Base-by-base conservation (phyloP, 805 yeast genomes). In the Metschnikowia continentalis region DNA sequence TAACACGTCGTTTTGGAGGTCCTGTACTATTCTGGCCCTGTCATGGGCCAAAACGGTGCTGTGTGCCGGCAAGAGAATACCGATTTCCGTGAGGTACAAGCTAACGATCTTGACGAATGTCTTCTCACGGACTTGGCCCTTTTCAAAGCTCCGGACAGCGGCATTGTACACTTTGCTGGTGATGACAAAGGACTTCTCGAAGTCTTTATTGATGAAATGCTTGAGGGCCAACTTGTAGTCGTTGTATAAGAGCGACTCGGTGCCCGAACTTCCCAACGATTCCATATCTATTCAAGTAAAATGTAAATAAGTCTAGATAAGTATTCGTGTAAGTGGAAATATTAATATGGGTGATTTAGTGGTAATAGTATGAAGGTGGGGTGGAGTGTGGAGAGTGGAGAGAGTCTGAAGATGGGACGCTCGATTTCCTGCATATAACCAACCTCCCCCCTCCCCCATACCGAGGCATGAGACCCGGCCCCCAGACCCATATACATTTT, bases 161-260 rank as follows among this genome's bases (percentile, higher is more conserved):
- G 51, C 53, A 19, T 51, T 52, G 49, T 67, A 68, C 32, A 68
- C 54, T 40, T 58, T 53, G 42, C 54, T 54, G 20, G 63, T 54
- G 10, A 71, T 54, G 19, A 50, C 62, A 49, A 60, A 72, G 10
- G 77, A 72, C 45, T 64, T 62, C 4, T 54, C 61, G 39, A 72
- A 64, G 54, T 70, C 65, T 57, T 67, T 71, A 54, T 71, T 72
- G 59, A 70, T 63, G 58, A 74, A 74, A 46, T 61, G 61, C 57
- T 74, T 74, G 52, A 70, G 59, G 2, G 77, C 68, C 43, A 72
- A 54, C 46, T 66, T 62, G 52, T 71, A 74, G 35, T 59, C 62
- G 13, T 30, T 43, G 26, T 41, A 26, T 20, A 57, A 30, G 30
- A 57, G 51, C 37, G 36, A 44, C 39, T 57, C 55, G 2, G 58